Conservation (phyloP, 345 rosid genomes). For the Aegle marmelos region DNA sequence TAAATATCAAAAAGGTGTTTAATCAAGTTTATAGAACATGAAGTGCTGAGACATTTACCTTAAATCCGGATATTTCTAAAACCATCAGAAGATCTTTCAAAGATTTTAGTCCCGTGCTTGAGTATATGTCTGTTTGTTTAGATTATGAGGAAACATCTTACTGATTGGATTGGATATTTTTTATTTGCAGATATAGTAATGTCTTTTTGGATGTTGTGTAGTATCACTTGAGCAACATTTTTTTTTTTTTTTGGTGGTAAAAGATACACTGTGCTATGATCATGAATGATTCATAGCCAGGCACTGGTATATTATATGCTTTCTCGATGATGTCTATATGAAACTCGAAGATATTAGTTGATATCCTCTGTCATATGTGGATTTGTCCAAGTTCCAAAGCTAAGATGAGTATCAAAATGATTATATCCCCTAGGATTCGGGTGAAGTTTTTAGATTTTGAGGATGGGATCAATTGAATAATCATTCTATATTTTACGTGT, state of each 20-base stretch:
- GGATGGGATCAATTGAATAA: neutral
- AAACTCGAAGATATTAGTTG: neutral
- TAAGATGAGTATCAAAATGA: neutral
- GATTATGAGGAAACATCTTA: neutral
- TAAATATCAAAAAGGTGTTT: neutral
- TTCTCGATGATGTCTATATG: neutral
- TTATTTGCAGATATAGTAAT: neutral
- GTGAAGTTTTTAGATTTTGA: neutral
- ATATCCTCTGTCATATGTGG: neutral
- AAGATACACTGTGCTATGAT: neutral
- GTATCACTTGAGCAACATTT: neutral
- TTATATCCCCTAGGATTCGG: neutral
- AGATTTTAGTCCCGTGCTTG: neutral
- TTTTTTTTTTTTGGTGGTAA: neutral
- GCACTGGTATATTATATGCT: neutral
- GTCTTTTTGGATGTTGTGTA: no score
- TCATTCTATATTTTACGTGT: neutral
- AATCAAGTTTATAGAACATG: neutral
- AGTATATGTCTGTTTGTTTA: neutral
- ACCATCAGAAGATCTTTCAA: neutral
- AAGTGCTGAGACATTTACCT: neutral
- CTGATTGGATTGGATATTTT: neutral
- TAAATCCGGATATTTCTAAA: neutral
- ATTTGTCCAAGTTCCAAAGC: neutral
- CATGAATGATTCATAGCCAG: neutral